phyloP scores from a whole-genome alignment of 257 asterid genomes.

The Solanum tacnaense region DNA sequence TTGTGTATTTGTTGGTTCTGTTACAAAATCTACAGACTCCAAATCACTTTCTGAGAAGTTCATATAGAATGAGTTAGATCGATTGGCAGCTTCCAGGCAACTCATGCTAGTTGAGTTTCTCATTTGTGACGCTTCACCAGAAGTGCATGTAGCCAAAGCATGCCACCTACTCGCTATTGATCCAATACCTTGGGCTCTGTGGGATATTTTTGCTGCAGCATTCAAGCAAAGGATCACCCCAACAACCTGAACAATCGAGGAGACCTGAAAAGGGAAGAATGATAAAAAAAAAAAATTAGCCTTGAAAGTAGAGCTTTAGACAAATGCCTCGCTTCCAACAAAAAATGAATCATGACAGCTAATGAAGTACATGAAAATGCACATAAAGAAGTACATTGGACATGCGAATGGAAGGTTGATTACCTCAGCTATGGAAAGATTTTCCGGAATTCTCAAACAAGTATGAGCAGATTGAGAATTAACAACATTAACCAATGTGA shows the following conservation, averaged over 20 bases:
- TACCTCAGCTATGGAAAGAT: neutral
- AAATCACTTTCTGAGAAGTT: constrained; percentile 59
- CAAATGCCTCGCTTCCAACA: neutral
- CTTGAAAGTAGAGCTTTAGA: neutral
- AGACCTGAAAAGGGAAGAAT: constrained; percentile 26
- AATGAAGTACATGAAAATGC: neutral
- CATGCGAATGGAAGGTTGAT: neutral
- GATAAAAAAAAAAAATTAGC: neutral
- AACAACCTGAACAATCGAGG: constrained; percentile 61
- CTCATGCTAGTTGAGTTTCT: constrained; percentile 33
- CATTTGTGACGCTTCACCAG: constrained; percentile 26
- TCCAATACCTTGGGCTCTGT: constrained; percentile 67
- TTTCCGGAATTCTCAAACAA: neutral
- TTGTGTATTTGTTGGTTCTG: constrained; percentile 42
- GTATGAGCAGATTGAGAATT: neutral
- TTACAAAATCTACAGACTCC: constrained; percentile 52
- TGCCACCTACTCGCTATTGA: constrained; percentile 69
- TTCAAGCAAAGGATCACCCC: constrained; percentile 61
- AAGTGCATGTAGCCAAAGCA: constrained; percentile 53
- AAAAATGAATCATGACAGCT: neutral
- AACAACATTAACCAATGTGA: neutral
- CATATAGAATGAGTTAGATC: constrained; percentile 8
- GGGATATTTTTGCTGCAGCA: constrained; percentile 75
- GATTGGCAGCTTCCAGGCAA: constrained; percentile 14
- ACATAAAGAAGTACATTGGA: neutral